Base-by-base conservation (phyloP, 768 basidiomycete species). In the Hirschioporus abietinus region DNA sequence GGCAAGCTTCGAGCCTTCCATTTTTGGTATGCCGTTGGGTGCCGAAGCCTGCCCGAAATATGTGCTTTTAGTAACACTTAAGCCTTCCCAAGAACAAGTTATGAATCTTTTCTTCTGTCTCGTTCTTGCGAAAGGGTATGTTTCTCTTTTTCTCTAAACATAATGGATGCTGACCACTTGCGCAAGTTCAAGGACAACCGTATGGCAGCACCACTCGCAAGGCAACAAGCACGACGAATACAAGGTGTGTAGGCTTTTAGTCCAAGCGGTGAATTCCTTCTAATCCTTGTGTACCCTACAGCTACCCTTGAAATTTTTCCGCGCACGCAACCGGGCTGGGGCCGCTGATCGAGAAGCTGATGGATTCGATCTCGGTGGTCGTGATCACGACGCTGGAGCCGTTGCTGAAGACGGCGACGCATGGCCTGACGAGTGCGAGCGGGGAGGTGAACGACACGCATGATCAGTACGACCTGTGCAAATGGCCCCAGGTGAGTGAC, bases 341-440 rank as follows among this genome's bases (percentile, higher is more conserved):
- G 0, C 73, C 86, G 0, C 74, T 95, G 66, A 84, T 94, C 63
- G 92, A 95, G 69, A 95, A 93, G 76, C 76, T 96, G 60, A 85
- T 81, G 71, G 91, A 93, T 69, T 84, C 85, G 2, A 88, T 91
- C 67, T 83, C 86, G 84, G 91, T 92, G 1, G 93, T 94, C 72
- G 88, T 94, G 2, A 90, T 92, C 73, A 91, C 89, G 0, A 93
- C 92, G 1, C 77, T 96, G 36, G 94, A 95, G 87, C 92, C 92
- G 0, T 90, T 95, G 64, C 75, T 95, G 69, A 83, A 88, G 73
- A 82, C 85, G 3, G 90, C 93, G 0, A 94, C 89, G 0, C 68
- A 74, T 8, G 86, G 86, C 4, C 79, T 95, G 35, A 78, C 81
- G 59, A 77, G 79, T 36, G 89, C 88, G 7, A 90, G 91, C 0